phyloP scores from a whole-genome alignment of 257 asterid genomes.

The Solanum paucissectum region DNA sequence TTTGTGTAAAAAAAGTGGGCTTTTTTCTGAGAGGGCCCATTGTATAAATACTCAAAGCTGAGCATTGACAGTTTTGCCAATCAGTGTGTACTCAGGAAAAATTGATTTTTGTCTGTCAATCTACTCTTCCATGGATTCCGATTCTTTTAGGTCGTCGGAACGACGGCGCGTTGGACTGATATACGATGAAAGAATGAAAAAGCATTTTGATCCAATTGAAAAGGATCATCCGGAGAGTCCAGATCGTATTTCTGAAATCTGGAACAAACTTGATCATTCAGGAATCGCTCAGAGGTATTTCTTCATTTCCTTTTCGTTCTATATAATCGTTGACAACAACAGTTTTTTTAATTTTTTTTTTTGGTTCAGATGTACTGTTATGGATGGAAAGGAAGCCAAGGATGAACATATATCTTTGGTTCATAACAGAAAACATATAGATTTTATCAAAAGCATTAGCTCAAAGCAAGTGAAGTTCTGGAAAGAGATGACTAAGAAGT shows the following conservation, averaged over 20 bases:
- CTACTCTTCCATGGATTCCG: neutral
- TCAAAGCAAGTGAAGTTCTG: constrained; percentile 30
- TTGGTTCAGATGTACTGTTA: constrained; percentile 48
- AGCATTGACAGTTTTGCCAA: neutral
- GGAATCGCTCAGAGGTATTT: constrained; percentile 52
- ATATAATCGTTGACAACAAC: neutral
- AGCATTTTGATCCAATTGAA: constrained; percentile 38
- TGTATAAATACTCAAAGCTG: neutral
- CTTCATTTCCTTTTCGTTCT: neutral
- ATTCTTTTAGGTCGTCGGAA: neutral
- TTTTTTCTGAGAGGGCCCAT: neutral
- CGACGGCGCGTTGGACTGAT: constrained; percentile 71
- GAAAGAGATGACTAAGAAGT: constrained; percentile 31
- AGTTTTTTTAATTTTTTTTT: neutral
- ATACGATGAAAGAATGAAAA: constrained; percentile 77
- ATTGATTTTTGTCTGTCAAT: neutral
- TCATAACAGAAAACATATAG: constrained; percentile 52
- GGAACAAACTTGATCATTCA: constrained; percentile 60
- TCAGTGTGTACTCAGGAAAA: neutral
- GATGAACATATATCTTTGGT: constrained; percentile 63
- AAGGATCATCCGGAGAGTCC: constrained; percentile 73
- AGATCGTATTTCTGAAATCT: constrained; percentile 60
- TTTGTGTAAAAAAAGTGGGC: neutral
- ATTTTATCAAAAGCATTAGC: constrained; percentile 60
- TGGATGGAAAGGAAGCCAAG: constrained; percentile 59